A percentile compares a stretch with the other conserved stretches of the same genome.
phyloP scores from a whole-genome alignment of 108 stramenopile genomes.

The Cyclotella distinguenda region DNA sequence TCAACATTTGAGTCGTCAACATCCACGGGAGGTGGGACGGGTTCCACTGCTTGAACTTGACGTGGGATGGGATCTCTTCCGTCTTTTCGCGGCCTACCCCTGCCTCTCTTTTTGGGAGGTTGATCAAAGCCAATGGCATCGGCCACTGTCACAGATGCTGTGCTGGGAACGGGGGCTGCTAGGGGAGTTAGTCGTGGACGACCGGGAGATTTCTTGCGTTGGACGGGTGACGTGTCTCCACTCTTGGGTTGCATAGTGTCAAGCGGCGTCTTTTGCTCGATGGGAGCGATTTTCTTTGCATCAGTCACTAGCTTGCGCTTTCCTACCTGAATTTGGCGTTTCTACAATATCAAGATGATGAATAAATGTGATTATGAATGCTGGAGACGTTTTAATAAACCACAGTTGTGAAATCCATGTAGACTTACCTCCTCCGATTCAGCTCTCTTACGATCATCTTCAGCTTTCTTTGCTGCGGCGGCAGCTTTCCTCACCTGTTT shows the following conservation, averaged over 20 bases:
- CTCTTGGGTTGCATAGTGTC: slow-evolving; percentile 10
- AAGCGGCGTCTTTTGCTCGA: slow-evolving; percentile 20
- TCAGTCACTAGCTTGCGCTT: slow-evolving; percentile 22
- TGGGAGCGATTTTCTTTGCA: slow-evolving; percentile 19
- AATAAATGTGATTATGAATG: too few species aligned
- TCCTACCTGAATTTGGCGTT: slow-evolving; percentile 14
- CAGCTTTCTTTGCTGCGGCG: slow-evolving; percentile 12
- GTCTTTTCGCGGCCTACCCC: slow-evolving; percentile 49
- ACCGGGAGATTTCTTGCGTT: slow-evolving; percentile 4
- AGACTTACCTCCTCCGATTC: slow-evolving; percentile 5
- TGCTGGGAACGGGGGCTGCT: background rate
- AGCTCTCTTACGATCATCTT: slow-evolving; percentile 8
- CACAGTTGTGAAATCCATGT: too few species aligned
- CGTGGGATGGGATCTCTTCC: slow-evolving; percentile 41
- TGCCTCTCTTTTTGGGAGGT: slow-evolving; percentile 40
- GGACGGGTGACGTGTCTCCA: background rate
- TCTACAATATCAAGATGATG: too few species aligned
- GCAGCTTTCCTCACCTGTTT: slow-evolving; percentile 18
- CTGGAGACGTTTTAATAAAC: too few species aligned
- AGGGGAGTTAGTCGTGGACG: background rate
- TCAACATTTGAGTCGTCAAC: slow-evolving; percentile 17
- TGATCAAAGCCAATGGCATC: background rate
- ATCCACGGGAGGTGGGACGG: slow-evolving; percentile 10
- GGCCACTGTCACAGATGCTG: background rate
- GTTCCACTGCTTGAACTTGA: slow-evolving; percentile 9